Conservation (phyloP, 2,329 filamentous ascomycete species). For the Blastomyces gilchristii region DNA sequence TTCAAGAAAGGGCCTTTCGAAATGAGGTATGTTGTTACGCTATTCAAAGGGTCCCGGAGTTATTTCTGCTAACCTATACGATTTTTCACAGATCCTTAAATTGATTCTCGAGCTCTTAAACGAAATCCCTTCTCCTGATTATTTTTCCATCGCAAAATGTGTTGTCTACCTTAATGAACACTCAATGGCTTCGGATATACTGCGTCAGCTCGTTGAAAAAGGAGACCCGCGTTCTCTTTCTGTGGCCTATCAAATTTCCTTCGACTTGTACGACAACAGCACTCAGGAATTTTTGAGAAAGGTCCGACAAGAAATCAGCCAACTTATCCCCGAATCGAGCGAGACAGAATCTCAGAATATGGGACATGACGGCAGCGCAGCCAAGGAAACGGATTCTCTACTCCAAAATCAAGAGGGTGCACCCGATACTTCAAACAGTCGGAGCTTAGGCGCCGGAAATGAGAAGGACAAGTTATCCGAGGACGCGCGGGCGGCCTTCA, state of each 20-base stretch:
- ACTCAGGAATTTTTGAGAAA: constrained; percentile 93
- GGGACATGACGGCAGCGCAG: constrained; percentile 46
- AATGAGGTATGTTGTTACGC: constrained; percentile 44
- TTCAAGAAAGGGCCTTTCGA: constrained; percentile 82
- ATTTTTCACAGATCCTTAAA: constrained; percentile 57
- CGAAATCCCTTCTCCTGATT: constrained; percentile 85
- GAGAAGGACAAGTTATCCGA: constrained; percentile 29
- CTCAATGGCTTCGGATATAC: constrained; percentile 76
- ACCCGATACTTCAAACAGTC: constrained; percentile 44
- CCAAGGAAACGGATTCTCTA: constrained; percentile 42
- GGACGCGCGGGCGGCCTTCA: constrained; percentile 46
- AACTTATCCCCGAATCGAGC: constrained; percentile 37
- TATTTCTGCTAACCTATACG: constrained; percentile 3
- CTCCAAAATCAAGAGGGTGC: constrained; percentile 34
- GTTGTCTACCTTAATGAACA: constrained; percentile 93
- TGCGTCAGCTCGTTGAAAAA: constrained; percentile 69
- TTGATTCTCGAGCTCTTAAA: constrained; percentile 92
- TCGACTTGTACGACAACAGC: constrained; percentile 96
- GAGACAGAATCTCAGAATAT: constrained; percentile 33
- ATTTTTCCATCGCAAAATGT: constrained; percentile 96
- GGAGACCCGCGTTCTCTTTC: constrained; percentile 69
- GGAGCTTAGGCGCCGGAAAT: constrained; percentile 32
- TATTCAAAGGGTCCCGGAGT: not conserved
- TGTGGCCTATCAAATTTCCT: constrained; percentile 92
- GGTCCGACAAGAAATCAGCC: constrained; percentile 70